Evolutionary conservation across 805 yeast genomes (phyloP), one percentile per base, ranked within the genome.

Genomic region (Hanseniaspora guilliermondii): DNA sequence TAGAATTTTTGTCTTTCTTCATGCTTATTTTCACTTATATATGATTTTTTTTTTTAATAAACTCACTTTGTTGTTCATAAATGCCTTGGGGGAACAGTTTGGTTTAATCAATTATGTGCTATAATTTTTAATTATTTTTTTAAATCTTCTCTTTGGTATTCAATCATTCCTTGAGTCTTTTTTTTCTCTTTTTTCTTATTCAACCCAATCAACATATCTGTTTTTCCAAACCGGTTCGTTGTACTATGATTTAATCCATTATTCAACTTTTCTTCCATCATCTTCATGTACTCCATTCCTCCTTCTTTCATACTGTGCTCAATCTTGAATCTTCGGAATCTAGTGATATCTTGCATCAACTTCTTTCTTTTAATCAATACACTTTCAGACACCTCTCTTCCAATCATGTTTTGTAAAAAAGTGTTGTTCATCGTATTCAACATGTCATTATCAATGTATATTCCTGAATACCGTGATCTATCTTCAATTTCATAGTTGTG

Each of bases 241-340:
- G 38, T 35, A n/a, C 24, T 44, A 2, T 44, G 36, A 5, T 30
- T 3, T 27, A 44, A 19, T 2, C 37, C 37, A 14, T 27, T 30
- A 25, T 44, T 44, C 12, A 44, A 14, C 1, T 32, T 30, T 11
- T 19, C 17, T 11, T 32, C 25, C 36, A 44, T 44, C 37, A 44
- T 30, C 4, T 19, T 30, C 24, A 27, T 19, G 16, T 44, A 44
- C 3, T 4, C 25, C 27, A 44, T 30, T 7, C 37, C 37, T 16
- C 19, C 36, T 8, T 30, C 39, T 11, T 44, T 52, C 12, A 37
- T 9, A 6, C 27, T 19, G 8, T 44, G 21, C 27, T 44, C 49
- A 7, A 52, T 33, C n/a, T 52, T 52, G 30, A 30, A 44, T 30
- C 55, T 35, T 24, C 55, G 17, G 21, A 52, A 52, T 16, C 45